Percentiles rank a stretch among this genome's conserved stretches.
These are phyloP conservation scores for Wickerhamiella kurtzmanii DNA, from an alignment of 805 yeast species.

Conservation along the genomic window DNA sequence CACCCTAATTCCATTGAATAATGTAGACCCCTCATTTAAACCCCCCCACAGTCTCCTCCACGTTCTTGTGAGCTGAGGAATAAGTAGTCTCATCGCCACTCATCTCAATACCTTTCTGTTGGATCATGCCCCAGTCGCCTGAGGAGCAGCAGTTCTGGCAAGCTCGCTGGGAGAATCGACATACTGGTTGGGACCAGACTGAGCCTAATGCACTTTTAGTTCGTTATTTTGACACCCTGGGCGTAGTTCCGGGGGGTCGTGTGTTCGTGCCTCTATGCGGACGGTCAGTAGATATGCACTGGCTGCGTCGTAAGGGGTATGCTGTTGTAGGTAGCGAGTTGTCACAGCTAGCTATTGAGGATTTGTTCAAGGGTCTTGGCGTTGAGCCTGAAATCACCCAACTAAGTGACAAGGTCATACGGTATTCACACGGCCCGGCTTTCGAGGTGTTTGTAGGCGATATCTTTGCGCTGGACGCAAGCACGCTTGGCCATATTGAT, in stretches of 20 bases:
- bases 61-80: not conserved
- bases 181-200: conserved; percentile 11
- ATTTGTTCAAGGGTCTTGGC: conserved; percentile 8
- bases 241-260: not conserved
- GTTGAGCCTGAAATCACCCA: not conserved
- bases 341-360: conserved; percentile 7
- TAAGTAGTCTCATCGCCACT: not conserved
- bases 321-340: conserved; percentile 11
- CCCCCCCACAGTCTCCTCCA: not conserved
- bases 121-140: conserved; percentile 4
- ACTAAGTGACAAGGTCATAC: not conserved
- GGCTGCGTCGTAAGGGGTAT: conserved; percentile 8
- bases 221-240: conserved; percentile 3
- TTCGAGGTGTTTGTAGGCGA: conserved; percentile 7
- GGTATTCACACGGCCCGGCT: not conserved
- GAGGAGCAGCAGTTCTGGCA: conserved; percentile 10
- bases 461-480: conserved; percentile 8
- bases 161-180: conserved; percentile 6
- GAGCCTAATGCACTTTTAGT: conserved; percentile 9
- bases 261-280: conserved; percentile 15
- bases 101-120: no score
- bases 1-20: not conserved
- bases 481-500: conserved; percentile 1
- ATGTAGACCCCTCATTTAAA: not conserved
- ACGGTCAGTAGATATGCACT: conserved; percentile 8